phyloP scores from a whole-genome alignment of 108 stramenopile genomes.

The Conticribra weissflogii region DNA sequence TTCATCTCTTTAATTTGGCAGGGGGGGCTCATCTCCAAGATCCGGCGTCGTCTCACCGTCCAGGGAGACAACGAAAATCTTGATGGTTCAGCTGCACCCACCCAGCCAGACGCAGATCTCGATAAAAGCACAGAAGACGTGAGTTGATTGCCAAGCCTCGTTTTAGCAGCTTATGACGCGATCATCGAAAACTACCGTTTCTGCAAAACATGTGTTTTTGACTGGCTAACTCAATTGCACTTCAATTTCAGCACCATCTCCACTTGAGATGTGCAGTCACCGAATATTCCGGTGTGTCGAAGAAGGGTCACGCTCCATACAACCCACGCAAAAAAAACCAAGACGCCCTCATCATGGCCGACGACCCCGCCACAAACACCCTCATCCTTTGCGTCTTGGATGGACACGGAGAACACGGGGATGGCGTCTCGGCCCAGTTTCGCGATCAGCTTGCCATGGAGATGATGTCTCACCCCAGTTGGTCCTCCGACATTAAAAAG shows the following conservation, averaged over 20 bases:
- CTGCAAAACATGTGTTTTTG: not conserved
- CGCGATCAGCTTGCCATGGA: constrained; percentile 87
- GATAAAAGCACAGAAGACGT: constrained; percentile 26
- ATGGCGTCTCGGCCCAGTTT: constrained; percentile 91
- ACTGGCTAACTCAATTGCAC: not conserved
- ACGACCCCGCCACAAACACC: constrained; percentile 89
- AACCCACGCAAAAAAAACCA: constrained; percentile 99
- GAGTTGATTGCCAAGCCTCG: constrained; percentile 3
- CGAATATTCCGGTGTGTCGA: constrained; percentile 94
- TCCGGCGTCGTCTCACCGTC: constrained; percentile 91
- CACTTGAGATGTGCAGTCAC: constrained; percentile 83
- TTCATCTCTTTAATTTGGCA: constrained; percentile 9
- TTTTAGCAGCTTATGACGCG: not conserved
- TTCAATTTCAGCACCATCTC: constrained; percentile 46
- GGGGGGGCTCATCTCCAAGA: constrained; percentile 62
- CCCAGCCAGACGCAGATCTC: constrained; percentile 14
- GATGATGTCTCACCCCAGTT: constrained; percentile 88
- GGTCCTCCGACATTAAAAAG: constrained; percentile 74
- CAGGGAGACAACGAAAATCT: constrained; percentile 76
- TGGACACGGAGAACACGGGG: constrained; percentile 98
- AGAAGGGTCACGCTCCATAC: constrained; percentile 99
- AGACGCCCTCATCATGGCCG: constrained; percentile 96
- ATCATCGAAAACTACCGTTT: not conserved
- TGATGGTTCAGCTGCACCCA: constrained; percentile 54
- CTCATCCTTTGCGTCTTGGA: constrained; percentile 95